Conservation (phyloP, 2,329 filamentous ascomycete species). For the Scleromitrula shiraiana region DNA sequence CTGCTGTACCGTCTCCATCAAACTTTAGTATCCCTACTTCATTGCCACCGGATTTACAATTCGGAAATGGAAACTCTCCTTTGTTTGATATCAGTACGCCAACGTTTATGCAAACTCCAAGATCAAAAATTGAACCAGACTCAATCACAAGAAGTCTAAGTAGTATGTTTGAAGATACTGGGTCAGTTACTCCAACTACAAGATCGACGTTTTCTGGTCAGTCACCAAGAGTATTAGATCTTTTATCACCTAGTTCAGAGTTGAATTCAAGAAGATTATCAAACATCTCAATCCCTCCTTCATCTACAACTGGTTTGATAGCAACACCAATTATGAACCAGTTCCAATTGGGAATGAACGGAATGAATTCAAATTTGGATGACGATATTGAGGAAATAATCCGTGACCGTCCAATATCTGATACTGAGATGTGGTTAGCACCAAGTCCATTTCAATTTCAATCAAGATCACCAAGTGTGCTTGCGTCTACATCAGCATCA, state of each 20-base stretch:
- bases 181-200: conserved; percentile 26
- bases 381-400: conserved; percentile 50
- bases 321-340: conserved; percentile 19
- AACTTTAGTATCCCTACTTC: conserved; percentile 5
- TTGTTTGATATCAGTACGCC: conserved; percentile 29
- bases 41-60: conserved; percentile 19
- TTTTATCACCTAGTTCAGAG: conserved; percentile 41
- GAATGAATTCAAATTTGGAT: conserved; percentile 29
- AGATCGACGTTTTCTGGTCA: conserved; percentile 33
- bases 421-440: conserved; percentile 23
- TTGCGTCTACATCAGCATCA: conserved; percentile 18
- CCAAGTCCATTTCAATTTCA: conserved; percentile 19
- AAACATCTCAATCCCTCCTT: background rate
- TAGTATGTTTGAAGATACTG: conserved; percentile 32
- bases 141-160: conserved; percentile 30
- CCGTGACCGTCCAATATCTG: conserved; percentile 28
- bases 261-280: conserved; percentile 30
- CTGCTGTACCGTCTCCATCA: conserved; percentile 21
- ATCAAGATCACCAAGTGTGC: conserved; percentile 19
- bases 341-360: conserved; percentile 20
- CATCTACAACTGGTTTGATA: conserved; percentile 19
- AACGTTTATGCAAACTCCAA: conserved; percentile 22
- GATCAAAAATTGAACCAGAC: conserved; percentile 29
- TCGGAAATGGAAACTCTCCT: conserved; percentile 22
- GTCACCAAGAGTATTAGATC: conserved; percentile 40